Evolutionary conservation across 78 protist genomes (phyloP).

Genomic region (Dictyostelium firmibasis): DNA sequence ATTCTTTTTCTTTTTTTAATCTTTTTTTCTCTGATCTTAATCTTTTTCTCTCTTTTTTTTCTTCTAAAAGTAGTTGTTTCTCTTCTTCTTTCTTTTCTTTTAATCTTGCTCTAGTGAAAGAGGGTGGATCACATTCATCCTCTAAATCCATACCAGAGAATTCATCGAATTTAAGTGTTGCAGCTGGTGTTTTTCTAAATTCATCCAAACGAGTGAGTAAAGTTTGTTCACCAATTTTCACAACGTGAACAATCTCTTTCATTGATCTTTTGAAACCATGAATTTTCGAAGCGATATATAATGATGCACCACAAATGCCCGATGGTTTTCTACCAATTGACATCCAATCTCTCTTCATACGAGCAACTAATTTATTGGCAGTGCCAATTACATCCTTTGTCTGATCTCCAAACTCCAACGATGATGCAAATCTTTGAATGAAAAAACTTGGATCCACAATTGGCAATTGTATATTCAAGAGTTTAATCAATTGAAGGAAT

Average conservation of each 20-base stretch:
- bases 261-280: conserved; percentile 92
- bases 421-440: conserved; percentile 91
- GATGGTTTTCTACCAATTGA: conserved; percentile 94
- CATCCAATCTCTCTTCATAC: conserved; percentile 98
- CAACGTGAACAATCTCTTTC: conserved; percentile 87
- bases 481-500: conserved; percentile 80
- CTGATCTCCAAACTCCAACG: conserved; percentile 91
- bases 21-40: background rate
- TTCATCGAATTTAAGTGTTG: conserved; percentile 53
- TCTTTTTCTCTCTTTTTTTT: background rate
- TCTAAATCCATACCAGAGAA: conserved; percentile 80
- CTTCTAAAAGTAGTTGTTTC: background rate
- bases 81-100: background rate
- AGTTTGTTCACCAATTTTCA: conserved; percentile 91
- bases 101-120: conserved; percentile 55
- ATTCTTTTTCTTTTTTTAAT: background rate
- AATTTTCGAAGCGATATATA: conserved; percentile 95
- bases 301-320: conserved; percentile 96
- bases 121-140: conserved; percentile 87
- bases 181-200: conserved; percentile 50
- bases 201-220: conserved; percentile 80
- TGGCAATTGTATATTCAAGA: conserved; percentile 75
- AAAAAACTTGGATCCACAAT: conserved; percentile 93
- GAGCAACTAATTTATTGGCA: conserved; percentile 89
- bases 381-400: conserved; percentile 69